phyloP scores from a whole-genome alignment of 129 eudicot genomes.

The Glebionis coronaria region DNA sequence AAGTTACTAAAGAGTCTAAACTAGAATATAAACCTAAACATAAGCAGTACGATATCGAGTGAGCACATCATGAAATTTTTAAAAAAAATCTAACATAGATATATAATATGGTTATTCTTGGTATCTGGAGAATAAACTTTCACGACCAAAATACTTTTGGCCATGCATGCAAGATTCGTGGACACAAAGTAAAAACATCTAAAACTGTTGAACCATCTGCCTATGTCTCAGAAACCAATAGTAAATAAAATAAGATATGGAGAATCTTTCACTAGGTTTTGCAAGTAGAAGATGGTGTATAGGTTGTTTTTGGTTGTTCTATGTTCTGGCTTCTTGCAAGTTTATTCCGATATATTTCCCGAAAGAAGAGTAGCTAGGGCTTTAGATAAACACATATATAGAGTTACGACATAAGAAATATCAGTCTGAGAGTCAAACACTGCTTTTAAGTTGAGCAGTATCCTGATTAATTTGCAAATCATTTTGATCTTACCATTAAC shows the following conservation, averaged over 20 bases:
- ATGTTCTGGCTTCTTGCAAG: too few species aligned
- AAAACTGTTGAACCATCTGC: not conserved
- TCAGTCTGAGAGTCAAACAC: not conserved
- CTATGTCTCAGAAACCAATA: too few species aligned
- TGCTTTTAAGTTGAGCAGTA: not conserved
- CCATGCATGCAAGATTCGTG: not conserved
- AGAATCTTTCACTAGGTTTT: too few species aligned
- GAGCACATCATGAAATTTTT: not conserved
- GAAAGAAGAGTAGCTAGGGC: not conserved
- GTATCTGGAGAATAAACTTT: not conserved
- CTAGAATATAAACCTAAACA: not conserved
- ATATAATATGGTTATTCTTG: not conserved
- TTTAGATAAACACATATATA: constrained; percentile 15
- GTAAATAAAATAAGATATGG: too few species aligned
- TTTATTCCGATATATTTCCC: too few species aligned
- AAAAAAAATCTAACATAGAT: too few species aligned
- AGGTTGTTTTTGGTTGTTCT: too few species aligned
- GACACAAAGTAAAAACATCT: not conserved
- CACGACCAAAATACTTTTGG: not conserved
- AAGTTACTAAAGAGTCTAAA: constrained; percentile 17
- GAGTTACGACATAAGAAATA: not conserved
- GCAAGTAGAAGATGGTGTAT: too few species aligned
- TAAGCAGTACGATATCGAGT: not conserved
- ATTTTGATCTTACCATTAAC: constrained; percentile 66
- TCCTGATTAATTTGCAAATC: not conserved